Evolutionary conservation across 768 basidiomycete genomes (phyloP).

Genomic region (Mrakia blollopis): DNA sequence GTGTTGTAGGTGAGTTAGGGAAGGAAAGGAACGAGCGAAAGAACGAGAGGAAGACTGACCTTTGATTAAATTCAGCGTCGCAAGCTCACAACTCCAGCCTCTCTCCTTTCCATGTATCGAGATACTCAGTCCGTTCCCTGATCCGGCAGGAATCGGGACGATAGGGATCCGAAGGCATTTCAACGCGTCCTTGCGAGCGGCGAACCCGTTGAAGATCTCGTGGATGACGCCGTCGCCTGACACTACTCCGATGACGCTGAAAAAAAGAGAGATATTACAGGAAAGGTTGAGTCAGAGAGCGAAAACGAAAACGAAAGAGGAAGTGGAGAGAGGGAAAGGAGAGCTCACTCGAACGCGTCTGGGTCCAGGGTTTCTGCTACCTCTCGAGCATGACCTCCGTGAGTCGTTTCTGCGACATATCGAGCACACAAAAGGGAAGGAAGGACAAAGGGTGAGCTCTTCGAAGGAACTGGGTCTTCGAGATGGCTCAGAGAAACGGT

Average conservation of each 20-base stretch:
- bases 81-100: constrained; percentile 41
- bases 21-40: not conserved
- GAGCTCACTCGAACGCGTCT: constrained; percentile 41
- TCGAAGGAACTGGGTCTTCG: no score
- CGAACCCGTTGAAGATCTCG: constrained; percentile 45
- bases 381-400: constrained; percentile 42
- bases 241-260: constrained; percentile 41
- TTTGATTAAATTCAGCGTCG: constrained; percentile 44
- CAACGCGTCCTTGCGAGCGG: constrained; percentile 40
- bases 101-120: constrained; percentile 39
- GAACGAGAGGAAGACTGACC: constrained; percentile 31
- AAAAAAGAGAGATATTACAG: not conserved
- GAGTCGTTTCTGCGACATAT: constrained; percentile 40
- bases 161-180: constrained; percentile 42
- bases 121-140: constrained; percentile 12
- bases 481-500: not conserved
- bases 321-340: not conserved
- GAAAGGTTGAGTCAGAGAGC: not conserved
- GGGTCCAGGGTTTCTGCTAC: constrained; percentile 38
- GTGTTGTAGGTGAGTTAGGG: no score
- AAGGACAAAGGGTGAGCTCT: not conserved
- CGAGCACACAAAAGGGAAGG: not conserved
- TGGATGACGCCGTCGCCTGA: constrained; percentile 46
- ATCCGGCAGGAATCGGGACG: constrained; percentile 44
- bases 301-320: no score